Evolutionary conservation across 2,329 filamentous ascomycete genomes (phyloP), one percentile per base, ranked within the genome.

Genomic region (Pseudogymnoascus destructans): DNA sequence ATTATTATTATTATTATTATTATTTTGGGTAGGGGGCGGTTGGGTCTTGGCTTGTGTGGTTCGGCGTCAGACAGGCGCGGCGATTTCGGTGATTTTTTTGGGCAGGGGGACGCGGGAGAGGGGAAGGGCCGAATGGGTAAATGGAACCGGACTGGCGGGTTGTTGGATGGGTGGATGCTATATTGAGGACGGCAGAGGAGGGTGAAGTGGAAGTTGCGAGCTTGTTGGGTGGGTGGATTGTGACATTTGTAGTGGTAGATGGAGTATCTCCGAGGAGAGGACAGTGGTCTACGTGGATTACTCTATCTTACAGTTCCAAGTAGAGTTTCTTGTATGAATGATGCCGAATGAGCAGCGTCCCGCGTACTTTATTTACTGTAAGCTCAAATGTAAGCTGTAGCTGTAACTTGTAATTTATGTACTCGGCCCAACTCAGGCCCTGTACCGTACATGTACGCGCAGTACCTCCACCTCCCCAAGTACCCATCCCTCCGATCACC

Each of bases 151-250:
- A 25, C 40, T 46, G 40, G 40, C 40, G 40, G 40, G 40, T n/a
- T 46, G 40, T 46, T 46, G 40, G 40, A 46, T 46, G 40, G 40
- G 40, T 46, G 40, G 40, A 25, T 23, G 40, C 5, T 13, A 46
- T 46, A 46, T 46, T 46, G 10, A n/a, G 11, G 21, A n/a, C 19
- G 40, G 40, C 19, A 46, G 40, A n/a, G 40, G 11, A 42, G 38
- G 13, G 38, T 21, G 21, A 42, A 13, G 40, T 25, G 40, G 21
- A 46, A 46, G 40, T 46, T 46, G 19, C 19, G 40, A 46, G 40
- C 40, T 46, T 46, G 40, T 46, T 46, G 40, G 40, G 40, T 46
- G 40, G 40, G 40, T 46, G 40, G 40, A 46, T 46, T 46, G 40
- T 46, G 40, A 46, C 40, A 46, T 46, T 21, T 38, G 35, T 36